Evolutionary conservation across 2,329 filamentous ascomycete genomes (phyloP).

Genomic region (Pseudogymnoascus sp.): DNA sequence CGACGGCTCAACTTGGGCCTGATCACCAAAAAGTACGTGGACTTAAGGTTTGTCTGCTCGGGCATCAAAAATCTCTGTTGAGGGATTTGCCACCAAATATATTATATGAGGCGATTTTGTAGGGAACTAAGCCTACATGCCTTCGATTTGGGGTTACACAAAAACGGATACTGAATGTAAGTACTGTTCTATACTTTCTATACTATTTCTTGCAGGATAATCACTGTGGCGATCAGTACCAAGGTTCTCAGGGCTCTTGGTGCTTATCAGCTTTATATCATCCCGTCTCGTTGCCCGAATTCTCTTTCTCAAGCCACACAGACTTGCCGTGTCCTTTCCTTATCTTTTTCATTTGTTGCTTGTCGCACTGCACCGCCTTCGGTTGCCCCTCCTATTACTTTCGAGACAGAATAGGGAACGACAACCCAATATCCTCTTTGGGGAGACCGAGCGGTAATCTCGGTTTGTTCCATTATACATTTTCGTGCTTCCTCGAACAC

Average conservation of each 20-base stretch:
- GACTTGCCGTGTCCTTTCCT: not conserved
- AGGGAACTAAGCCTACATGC: not conserved
- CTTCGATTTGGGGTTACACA: not conserved
- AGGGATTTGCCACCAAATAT: slow-evolving; percentile 1
- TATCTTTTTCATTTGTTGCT: not conserved
- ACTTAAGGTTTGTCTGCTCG: slow-evolving; percentile 1
- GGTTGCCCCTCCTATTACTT: not conserved
- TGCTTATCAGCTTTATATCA: not conserved
- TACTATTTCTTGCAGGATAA: not conserved
- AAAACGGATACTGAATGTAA: not conserved
- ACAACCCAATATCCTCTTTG: not conserved
- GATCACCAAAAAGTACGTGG: not conserved
- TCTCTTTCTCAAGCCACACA: not conserved
- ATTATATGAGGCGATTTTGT: not conserved
- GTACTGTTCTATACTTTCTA: slow-evolving; percentile 2
- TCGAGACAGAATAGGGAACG: not conserved
- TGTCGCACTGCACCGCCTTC: not conserved
- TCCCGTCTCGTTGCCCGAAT: not conserved
- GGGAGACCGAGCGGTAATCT: not conserved
- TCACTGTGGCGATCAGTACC: not conserved
- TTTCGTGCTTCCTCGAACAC: not conserved
- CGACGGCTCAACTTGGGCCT: not conserved
- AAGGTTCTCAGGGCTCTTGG: not conserved
- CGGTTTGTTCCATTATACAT: not conserved
- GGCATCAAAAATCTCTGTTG: not conserved